Evolutionary conservation across 2,329 filamentous ascomycete genomes (phyloP).

Genomic region (Diaporthe australafricana): DNA sequence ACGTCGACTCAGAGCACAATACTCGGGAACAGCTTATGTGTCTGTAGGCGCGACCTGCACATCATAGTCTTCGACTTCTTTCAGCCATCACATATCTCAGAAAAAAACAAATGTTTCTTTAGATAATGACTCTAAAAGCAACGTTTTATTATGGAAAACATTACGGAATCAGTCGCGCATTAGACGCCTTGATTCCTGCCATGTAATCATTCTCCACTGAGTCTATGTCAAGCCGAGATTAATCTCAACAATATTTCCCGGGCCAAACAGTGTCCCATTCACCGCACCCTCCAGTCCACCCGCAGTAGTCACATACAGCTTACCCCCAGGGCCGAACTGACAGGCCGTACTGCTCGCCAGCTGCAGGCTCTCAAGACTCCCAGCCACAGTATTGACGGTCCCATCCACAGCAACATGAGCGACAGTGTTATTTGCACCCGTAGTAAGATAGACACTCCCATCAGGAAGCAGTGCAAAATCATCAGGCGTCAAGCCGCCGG

Average conservation of each 20-base stretch:
- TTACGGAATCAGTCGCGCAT: too few species aligned
- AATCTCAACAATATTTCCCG: not conserved
- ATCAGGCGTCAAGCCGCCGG: not conserved
- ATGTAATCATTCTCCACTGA: too few species aligned
- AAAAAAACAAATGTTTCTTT: too few species aligned
- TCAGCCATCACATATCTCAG: too few species aligned
- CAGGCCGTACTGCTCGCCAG: slow-evolving; percentile 14
- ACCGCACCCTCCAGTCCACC: not conserved
- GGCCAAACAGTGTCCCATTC: not conserved
- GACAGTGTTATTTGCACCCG: slow-evolving; percentile 12
- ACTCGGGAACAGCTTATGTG: too few species aligned
- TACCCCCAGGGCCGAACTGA: not conserved
- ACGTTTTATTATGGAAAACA: too few species aligned
- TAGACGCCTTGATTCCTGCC: too few species aligned
- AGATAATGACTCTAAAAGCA: too few species aligned
- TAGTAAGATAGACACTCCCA: not conserved
- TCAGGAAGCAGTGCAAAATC: slow-evolving; percentile 20
- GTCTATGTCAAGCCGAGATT: too few species aligned
- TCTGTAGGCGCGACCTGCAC: too few species aligned
- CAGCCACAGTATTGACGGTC: not conserved
- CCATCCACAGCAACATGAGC: slow-evolving; percentile 3
- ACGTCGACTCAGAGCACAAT: too few species aligned
- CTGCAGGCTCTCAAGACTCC: not conserved
- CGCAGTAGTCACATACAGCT: slow-evolving; percentile 20
- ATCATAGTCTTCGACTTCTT: too few species aligned